Evolutionary conservation across 257 asterid genomes (phyloP).

Genomic region (Forsythia suspensa): DNA sequence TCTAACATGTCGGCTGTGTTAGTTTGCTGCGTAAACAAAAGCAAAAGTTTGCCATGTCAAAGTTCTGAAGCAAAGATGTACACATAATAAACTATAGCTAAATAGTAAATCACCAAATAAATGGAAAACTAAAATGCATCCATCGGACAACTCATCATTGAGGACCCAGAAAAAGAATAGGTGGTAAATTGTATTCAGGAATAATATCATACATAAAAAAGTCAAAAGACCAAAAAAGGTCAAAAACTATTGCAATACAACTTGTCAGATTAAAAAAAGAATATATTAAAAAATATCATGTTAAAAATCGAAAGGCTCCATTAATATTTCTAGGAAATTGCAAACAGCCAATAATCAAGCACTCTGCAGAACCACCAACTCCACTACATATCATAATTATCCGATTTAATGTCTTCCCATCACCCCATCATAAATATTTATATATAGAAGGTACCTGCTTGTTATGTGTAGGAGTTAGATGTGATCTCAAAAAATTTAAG

Average conservation of each 20-base stretch:
- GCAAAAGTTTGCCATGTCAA: conserved; percentile 11
- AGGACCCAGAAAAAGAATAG: not conserved
- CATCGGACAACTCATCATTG: not conserved
- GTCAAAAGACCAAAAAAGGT: not conserved
- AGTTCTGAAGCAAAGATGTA: conserved; percentile 5
- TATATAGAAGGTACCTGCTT: not conserved
- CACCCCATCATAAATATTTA: not conserved
- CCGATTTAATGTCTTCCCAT: not conserved
- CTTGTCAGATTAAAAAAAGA: not conserved
- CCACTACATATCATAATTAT: not conserved
- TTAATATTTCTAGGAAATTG: not conserved
- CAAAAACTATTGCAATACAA: not conserved
- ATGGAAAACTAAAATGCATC: not conserved
- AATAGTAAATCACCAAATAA: not conserved
- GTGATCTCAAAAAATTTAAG: not conserved
- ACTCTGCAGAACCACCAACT: not conserved
- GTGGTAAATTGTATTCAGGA: not conserved
- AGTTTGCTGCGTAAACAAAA: conserved; percentile 69
- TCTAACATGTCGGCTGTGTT: conserved; percentile 99
- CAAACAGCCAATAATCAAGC: not conserved
- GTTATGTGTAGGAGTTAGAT: not conserved
- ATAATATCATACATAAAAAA: not conserved
- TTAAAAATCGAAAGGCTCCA: not conserved
- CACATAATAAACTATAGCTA: not conserved
- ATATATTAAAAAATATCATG: not conserved